These are phyloP conservation scores for Thermomucor indicae-seudaticae DNA, from an alignment of 371 early-diverging fungal species.

Conservation along the genomic window DNA sequence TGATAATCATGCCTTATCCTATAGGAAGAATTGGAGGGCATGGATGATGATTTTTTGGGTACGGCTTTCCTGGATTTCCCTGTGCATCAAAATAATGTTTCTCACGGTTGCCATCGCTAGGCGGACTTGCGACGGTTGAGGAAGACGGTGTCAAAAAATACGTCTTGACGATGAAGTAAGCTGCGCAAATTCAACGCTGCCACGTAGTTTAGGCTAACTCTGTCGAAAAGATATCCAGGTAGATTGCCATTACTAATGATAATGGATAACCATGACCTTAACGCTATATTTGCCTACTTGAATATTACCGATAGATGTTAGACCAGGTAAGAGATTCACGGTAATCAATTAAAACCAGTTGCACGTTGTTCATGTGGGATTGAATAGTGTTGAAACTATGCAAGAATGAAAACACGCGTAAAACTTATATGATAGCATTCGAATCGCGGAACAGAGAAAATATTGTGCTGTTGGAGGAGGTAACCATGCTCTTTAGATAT, in stretches of 20 bases:
- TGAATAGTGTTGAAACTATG: constrained; percentile 49
- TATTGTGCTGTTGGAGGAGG: constrained; percentile 49
- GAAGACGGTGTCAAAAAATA: constrained; percentile 63
- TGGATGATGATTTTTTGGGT: constrained; percentile 71
- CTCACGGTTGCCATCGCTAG: constrained; percentile 8
- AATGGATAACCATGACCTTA: not conserved
- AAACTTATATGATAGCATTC: constrained; percentile 43
- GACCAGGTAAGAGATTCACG: constrained; percentile 31
- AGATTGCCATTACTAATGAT: not conserved
- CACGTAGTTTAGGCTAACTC: not conserved
- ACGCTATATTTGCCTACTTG: too few species aligned
- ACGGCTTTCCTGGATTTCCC: constrained; percentile 8
- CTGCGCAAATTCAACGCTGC: not conserved
- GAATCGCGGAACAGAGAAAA: constrained; percentile 62
- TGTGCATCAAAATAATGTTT: not conserved
- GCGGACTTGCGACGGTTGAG: constrained; percentile 45
- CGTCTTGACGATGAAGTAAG: constrained; percentile 74
- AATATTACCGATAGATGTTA: constrained; percentile 24
- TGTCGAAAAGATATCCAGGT: constrained; percentile 36
- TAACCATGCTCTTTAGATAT: too few species aligned
- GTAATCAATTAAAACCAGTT: not conserved
- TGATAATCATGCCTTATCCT: constrained; percentile 25
- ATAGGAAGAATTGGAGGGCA: constrained; percentile 70
- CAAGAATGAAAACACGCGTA: constrained; percentile 59
- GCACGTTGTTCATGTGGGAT: not conserved